Percentiles rank a stretch among this genome's conserved stretches.
phyloP scores from a whole-genome alignment of 768 basidiomycete genomes.

The Tylopilus rubrobrunneus region DNA sequence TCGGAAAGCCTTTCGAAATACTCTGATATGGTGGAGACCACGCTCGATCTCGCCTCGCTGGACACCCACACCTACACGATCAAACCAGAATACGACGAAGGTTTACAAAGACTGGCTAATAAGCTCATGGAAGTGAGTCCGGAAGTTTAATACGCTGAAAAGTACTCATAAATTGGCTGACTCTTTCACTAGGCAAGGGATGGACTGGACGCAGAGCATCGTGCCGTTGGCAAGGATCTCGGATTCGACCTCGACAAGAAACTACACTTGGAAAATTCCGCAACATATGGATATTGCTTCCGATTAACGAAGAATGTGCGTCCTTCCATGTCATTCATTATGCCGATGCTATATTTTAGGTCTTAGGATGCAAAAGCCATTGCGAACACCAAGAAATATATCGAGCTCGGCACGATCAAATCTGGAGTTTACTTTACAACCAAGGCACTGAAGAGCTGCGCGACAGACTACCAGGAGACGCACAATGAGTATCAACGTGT shows the following conservation, averaged over 20 bases:
- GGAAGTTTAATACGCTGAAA: not conserved
- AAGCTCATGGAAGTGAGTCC: constrained; percentile 53
- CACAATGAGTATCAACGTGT: constrained; percentile 67
- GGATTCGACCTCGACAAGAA: constrained; percentile 89
- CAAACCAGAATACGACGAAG: constrained; percentile 84
- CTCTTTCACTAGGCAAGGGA: constrained; percentile 52
- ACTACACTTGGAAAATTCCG: constrained; percentile 89
- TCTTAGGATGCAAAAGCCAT: constrained; percentile 76
- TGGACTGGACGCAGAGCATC: constrained; percentile 79
- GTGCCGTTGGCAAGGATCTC: constrained; percentile 61
- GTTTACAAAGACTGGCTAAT: constrained; percentile 63
- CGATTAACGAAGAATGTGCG: constrained; percentile 85
- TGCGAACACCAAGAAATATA: constrained; percentile 61
- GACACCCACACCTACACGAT: constrained; percentile 87
- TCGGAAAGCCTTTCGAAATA: constrained; percentile 68
- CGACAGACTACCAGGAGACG: constrained; percentile 67
- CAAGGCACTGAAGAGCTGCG: constrained; percentile 60
- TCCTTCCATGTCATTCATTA: constrained; percentile 2
- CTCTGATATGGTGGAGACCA: constrained; percentile 92
- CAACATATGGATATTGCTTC: constrained; percentile 89
- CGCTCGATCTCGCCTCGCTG: constrained; percentile 85
- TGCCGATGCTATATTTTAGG: not conserved
- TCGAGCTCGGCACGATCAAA: constrained; percentile 81
- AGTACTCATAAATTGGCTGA: not conserved
- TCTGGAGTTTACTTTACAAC: constrained; percentile 90